Percentiles rank a stretch among this genome's conserved stretches.
These are phyloP conservation scores for Cyclotella baltica DNA, from an alignment of 108 stramenopile genomes.

Conservation along the genomic window DNA sequence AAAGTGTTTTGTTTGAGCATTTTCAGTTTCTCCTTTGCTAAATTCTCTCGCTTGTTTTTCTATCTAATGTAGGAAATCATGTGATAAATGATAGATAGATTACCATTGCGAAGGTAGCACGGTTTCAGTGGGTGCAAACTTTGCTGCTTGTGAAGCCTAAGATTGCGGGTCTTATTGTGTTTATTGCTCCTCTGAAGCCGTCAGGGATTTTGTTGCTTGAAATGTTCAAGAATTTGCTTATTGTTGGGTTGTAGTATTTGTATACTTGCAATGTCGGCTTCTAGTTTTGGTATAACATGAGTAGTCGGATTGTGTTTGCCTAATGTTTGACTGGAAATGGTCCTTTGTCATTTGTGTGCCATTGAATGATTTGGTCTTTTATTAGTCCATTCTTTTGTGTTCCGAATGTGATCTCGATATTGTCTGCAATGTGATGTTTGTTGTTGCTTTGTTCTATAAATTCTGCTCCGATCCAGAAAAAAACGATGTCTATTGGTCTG, in stretches of 20 bases:
- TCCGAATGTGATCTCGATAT: constrained; percentile 3
- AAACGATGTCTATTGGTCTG: constrained; percentile 12
- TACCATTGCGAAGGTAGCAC: constrained; percentile 27
- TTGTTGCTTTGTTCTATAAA: constrained; percentile 2
- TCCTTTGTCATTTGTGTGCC: neutral
- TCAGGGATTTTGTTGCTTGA: neutral
- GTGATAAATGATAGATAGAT: constrained; percentile 17
- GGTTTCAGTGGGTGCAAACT: constrained; percentile 34
- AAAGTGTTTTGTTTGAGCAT: neutral
- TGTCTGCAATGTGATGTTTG: constrained; percentile 1
- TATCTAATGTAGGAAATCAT: constrained; percentile 25
- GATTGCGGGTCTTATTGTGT: constrained; percentile 14
- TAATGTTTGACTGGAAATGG: constrained; percentile 10
- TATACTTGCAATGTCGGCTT: constrained; percentile 1
- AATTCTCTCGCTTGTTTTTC: constrained; percentile 26
- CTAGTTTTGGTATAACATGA: constrained; percentile 15
- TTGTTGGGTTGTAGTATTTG: constrained; percentile 4
- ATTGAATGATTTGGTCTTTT: constrained; percentile 6
- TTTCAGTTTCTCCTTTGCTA: neutral
- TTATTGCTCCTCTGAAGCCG: constrained; percentile 13
- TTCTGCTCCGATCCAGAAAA: neutral
- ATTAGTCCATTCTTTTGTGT: constrained; percentile 8
- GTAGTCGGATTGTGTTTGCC: neutral
- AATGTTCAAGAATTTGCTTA: constrained; percentile 1
- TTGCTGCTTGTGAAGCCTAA: constrained; percentile 21